Evolutionary conservation across 306 rosid genomes (phyloP), one percentile per base, ranked within the genome.

Genomic region (Inga leiocalycina): DNA sequence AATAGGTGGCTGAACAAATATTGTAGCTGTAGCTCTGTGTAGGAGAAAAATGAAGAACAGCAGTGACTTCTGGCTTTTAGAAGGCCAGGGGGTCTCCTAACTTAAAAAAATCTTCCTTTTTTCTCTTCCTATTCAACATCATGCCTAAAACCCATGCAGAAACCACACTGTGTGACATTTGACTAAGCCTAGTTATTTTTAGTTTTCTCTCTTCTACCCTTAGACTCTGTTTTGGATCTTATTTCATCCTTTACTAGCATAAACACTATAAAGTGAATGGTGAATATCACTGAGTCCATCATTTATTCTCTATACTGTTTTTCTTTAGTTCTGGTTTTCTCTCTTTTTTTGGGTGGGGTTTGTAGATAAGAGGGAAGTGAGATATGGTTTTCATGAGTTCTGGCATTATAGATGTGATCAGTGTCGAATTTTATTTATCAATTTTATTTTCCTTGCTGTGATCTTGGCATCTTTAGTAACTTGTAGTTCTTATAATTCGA

Each of bases 381-480:
- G 46, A 44, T 44, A 8, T 44, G 46, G 10, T 8, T 12, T 44
- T 44, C 10, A 44, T 44, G 46, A 44, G 46, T 6, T 6, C 10
- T 44, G 12, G 48, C 48, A 44, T 44, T 9, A 8, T 44, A 44
- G 48, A 8, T 44, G 46, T 44, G 46, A 44, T 44, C 1, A 44
- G 10, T 44, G 2, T 32, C 2, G 46, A 44, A 32, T 46, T 10
- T 46, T 46, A 46, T 11, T 46, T 3, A 10, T 10, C 51, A 46
- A 46, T 15, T 49, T 49, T 49, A 49, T 13, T 15, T 14, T 49
- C 56, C 5, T 49, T 0, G 6, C 56, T 14, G 6, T 49, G 56
- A 15, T 49, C 92, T 89, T 86, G 97, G 89, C 44, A 41, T 41
- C 44, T 3, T 41, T 41, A 41, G 44, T 41, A 85, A 79, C 82